These are phyloP conservation scores for Mallotus japonicus DNA, from an alignment of 441 rosid genomes.

Conservation along the genomic window DNA sequence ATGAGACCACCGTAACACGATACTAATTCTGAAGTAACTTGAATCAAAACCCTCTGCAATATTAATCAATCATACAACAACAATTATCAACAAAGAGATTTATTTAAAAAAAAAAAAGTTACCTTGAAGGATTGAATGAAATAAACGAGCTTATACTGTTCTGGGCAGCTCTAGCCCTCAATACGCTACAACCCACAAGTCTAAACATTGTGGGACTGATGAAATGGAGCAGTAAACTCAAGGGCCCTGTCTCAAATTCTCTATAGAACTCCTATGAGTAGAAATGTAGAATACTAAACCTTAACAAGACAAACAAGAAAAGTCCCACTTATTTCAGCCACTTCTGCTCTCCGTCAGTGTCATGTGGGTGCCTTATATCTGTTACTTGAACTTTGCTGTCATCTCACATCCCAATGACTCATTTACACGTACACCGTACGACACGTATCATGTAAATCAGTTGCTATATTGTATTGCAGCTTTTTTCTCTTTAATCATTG, in stretches of 20 bases:
- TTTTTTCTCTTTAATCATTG: no score
- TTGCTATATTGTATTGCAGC: no score
- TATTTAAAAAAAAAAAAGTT: no score
- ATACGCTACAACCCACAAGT: slow-evolving; percentile 29
- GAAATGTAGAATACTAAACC: no score
- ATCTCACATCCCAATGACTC: slow-evolving; percentile 7
- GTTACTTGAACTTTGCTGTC: not conserved
- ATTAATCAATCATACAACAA: not conserved
- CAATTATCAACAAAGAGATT: not conserved
- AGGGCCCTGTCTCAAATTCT: not conserved
- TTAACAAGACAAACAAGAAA: no score
- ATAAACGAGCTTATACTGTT: slow-evolving; percentile 30
- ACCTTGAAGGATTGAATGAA: slow-evolving; percentile 40
- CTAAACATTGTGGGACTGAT: slow-evolving; percentile 32
- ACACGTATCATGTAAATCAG: no score
- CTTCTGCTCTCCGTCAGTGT: no score
- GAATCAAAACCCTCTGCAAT: not conserved
- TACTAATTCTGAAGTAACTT: no score
- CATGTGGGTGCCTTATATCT: no score
- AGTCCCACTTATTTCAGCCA: no score
- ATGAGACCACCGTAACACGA: not conserved
- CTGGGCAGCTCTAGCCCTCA: slow-evolving; percentile 34
- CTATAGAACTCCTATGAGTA: no score
- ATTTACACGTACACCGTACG: no score
- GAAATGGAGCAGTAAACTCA: not conserved